Evolutionary conservation across 805 yeast genomes (phyloP).

Genomic region (Kuraishia capsulata): DNA sequence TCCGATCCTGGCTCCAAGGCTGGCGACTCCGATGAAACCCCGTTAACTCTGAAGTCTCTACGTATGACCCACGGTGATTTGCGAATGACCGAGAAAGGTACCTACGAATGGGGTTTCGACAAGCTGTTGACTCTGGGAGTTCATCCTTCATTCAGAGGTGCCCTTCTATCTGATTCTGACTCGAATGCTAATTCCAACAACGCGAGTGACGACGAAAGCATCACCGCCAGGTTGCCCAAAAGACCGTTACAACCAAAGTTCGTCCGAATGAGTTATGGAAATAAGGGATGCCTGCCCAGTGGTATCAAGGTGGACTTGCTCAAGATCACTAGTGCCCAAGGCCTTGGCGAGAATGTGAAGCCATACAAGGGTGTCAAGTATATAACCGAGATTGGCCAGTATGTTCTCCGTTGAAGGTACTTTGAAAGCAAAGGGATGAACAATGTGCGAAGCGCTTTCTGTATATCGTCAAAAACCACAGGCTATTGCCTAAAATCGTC

Average conservation of each 20-base stretch:
- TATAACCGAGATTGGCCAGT: constrained; percentile 54
- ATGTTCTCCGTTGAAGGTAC: constrained; percentile 33
- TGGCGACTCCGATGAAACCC: constrained; percentile 10
- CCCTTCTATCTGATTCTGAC: constrained; percentile 20
- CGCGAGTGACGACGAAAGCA: not conserved
- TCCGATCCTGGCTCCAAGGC: constrained; percentile 5
- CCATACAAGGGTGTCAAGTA: constrained; percentile 93
- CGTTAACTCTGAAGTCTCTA: constrained; percentile 38
- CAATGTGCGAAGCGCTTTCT: not conserved
- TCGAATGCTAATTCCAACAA: not conserved
- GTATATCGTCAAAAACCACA: not conserved
- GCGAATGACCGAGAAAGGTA: constrained; percentile 36
- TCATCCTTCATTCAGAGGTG: constrained; percentile 59
- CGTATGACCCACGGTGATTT: constrained; percentile 76
- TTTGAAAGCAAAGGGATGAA: not conserved
- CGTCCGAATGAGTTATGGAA: constrained; percentile 40
- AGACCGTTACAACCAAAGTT: constrained; percentile 27
- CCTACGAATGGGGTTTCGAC: constrained; percentile 65
- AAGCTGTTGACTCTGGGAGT: constrained; percentile 51
- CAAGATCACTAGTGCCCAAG: constrained; percentile 46
- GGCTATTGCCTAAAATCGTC: not conserved
- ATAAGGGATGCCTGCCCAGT: constrained; percentile 68
- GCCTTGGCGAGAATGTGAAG: constrained; percentile 50
- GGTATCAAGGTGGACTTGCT: constrained; percentile 63
- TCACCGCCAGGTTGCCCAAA: not conserved